phyloP scores from a whole-genome alignment of 805 yeast species.

The Yamadazyma sp. region DNA sequence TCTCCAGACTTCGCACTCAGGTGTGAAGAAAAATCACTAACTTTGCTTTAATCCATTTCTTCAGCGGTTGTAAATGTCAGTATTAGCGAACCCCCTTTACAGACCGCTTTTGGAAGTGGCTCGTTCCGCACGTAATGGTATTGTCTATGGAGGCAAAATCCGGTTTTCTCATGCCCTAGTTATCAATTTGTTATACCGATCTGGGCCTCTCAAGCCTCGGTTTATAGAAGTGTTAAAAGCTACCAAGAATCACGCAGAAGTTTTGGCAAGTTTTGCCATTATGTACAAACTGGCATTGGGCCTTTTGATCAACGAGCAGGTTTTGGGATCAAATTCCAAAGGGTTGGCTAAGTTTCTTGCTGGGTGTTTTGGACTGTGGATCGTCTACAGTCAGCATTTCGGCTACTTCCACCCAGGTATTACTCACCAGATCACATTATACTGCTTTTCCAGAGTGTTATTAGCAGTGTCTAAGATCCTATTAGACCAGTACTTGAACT shows the following conservation, averaged over 20 bases:
- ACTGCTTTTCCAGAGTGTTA: slow-evolving; percentile 67
- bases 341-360: slow-evolving; percentile 35
- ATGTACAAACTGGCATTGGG: slow-evolving; percentile 45
- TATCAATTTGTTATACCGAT: slow-evolving; percentile 54
- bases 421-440: slow-evolving; percentile 72
- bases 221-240: slow-evolving; percentile 48
- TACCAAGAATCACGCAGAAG: slow-evolving; percentile 54
- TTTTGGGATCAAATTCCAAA: slow-evolving; percentile 33
- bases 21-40: slow-evolving; percentile 2
- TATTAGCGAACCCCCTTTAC: slow-evolving; percentile 26
- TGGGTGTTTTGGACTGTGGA: slow-evolving; percentile 43
- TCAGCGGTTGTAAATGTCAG: slow-evolving; percentile 16
- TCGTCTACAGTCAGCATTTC: slow-evolving; percentile 46
- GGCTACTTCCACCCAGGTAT: slow-evolving; percentile 47
- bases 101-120: slow-evolving; percentile 35
- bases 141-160: slow-evolving; percentile 61
- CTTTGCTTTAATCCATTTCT: background rate
- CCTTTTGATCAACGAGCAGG: slow-evolving; percentile 29
- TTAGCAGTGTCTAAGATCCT: slow-evolving; percentile 59
- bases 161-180: slow-evolving; percentile 66
- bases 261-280: slow-evolving; percentile 56
- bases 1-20: slow-evolving; percentile 8
- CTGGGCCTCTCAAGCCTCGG: slow-evolving; percentile 50
- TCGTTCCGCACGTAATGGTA: slow-evolving; percentile 45
- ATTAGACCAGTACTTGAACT: slow-evolving; percentile 38